Evolutionary conservation across 495 filamentous ascomycete species (phyloP).

Genomic region (Daldinia decipiens): DNA sequence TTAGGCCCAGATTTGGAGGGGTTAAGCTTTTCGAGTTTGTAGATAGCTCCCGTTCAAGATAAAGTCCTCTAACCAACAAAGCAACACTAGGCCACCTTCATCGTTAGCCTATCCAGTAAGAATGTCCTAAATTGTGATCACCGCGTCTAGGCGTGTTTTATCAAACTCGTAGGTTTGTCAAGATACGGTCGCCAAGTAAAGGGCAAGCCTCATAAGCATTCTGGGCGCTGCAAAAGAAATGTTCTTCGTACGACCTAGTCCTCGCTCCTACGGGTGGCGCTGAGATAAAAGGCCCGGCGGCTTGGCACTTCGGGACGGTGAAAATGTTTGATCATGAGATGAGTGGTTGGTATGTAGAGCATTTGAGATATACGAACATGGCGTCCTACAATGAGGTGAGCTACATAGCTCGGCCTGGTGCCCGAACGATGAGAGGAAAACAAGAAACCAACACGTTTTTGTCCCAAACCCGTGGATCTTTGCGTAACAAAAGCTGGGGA

Average conservation of each 20-base stretch:
- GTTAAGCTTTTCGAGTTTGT: background rate
- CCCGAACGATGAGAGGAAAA: conserved; percentile 13
- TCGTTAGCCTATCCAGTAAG: background rate
- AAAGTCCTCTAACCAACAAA: background rate
- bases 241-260: background rate
- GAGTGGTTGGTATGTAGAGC: conserved; percentile 12
- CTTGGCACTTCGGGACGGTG: conserved; percentile 5
- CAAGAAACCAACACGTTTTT: background rate
- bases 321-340: conserved; percentile 3
- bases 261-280: background rate
- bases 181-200: background rate
- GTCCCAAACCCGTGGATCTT: conserved; percentile 19
- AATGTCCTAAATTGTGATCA: background rate
- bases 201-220: background rate
- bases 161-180: background rate
- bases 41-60: background rate
- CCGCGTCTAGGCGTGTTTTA: background rate
- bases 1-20: background rate
- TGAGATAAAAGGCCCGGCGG: conserved; percentile 5
- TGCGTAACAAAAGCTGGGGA: conserved; percentile 30
- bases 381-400: conserved; percentile 7
- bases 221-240: background rate
- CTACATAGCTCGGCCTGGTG: conserved; percentile 4
- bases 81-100: background rate
- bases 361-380: conserved; percentile 3